Evolutionary conservation across 352 stramenopile genomes (phyloP), one percentile per base, ranked within the genome.

Genomic region (Elongisporangium senticosum): DNA sequence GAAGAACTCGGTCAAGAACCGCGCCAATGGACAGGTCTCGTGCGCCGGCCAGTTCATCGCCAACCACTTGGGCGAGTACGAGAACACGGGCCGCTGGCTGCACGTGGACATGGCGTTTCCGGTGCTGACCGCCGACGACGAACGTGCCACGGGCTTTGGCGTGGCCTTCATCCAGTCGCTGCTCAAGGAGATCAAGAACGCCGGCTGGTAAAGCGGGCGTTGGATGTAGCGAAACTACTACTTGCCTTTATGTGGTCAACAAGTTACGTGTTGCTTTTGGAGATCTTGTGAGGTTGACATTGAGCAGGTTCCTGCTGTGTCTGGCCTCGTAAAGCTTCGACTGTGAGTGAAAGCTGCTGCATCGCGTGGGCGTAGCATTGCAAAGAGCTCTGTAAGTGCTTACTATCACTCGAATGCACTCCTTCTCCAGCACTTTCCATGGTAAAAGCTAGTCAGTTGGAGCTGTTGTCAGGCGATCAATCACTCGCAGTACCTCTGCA

Each of bases 1-100:
- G 95, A 98, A 99, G 70, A 99, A 99, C 75, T 96, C 78, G 51
- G 95, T 98, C 53, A 97, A 97, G 70, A 93, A 97, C 71, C 80
- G 94, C 40, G 64, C 71, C 22, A 98, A 98, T 72, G 94, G 79
- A 7, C 93, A 98, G 69, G 82, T 89, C 19, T 96, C 81, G 49
- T 98, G 96, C 69, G 93, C 96, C 8, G 93, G 90, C 21, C 92
- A 98, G 69, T 99, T 98, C 62, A 97, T 99, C 61, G 94, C 86
- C 59, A 93, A 93, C 65, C 93, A 99, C 75, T 66, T 98, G 49
- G 82, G 89, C 56, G 76, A 83, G 14, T 89, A 79, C 57, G 89
- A 97, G 61, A 68, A 83, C 13, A 77, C 72, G 14, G 88, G 81
- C 57, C 77, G 82, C 50, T 99, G 96, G 95, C 63, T 98, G 49